Conservation (phyloP, 495 filamentous ascomycete species). For the Paragyromitra xinjiangensis region DNA sequence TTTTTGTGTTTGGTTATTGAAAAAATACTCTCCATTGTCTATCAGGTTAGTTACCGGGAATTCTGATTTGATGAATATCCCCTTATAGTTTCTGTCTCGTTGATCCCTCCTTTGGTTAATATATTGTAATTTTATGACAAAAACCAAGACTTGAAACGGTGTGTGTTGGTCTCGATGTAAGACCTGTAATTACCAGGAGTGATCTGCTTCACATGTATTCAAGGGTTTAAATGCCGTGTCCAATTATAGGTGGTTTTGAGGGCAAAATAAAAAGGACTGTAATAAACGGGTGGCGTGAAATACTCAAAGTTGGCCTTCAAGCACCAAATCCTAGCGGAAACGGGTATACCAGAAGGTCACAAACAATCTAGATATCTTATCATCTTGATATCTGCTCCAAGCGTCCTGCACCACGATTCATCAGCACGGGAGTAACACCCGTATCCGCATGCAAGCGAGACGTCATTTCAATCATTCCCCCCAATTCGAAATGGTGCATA, state of each 20-base stretch:
- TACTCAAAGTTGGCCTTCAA: background rate
- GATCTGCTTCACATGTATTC: background rate
- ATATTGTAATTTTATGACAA: background rate
- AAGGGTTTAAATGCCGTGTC: background rate
- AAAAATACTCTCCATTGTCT: no score
- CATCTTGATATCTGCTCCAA: background rate
- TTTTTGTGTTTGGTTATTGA: no score
- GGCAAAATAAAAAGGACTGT: background rate
- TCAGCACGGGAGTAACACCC: conserved; percentile 2
- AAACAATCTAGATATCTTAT: background rate
- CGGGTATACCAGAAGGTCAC: background rate
- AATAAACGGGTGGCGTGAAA: background rate
- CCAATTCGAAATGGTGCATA: background rate
- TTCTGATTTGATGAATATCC: background rate
- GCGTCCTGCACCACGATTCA: conserved; percentile 6
- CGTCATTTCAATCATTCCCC: background rate
- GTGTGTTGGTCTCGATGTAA: background rate
- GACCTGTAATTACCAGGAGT: background rate
- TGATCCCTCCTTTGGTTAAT: background rate
- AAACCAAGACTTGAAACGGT: conserved; percentile 4
- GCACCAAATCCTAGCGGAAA: background rate
- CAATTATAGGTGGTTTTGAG: background rate
- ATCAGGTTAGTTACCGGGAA: background rate
- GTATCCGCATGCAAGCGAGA: conserved; percentile 3
- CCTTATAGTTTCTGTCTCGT: background rate